A percentile compares a stretch with the other conserved stretches of the same genome.
Evolutionary conservation across 148 eudicot genomes (phyloP).

Genomic region (Rhododendron griersonianum): DNA sequence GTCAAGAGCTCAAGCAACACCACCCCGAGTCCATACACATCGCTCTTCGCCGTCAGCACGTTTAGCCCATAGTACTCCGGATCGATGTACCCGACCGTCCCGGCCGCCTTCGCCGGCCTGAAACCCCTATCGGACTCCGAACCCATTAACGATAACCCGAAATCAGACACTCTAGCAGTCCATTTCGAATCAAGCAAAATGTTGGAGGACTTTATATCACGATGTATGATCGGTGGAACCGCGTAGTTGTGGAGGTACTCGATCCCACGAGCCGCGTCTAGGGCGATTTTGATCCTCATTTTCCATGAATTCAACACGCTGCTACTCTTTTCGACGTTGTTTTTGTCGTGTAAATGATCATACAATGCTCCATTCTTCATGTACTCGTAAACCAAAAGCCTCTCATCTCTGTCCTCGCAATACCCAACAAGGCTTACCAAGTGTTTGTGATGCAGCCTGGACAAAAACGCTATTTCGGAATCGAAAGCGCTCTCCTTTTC

Average conservation of each 20-base stretch:
- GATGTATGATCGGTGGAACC: slow-evolving; percentile 87
- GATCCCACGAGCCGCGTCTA: slow-evolving; percentile 90
- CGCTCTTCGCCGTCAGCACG: slow-evolving; percentile 85
- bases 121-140: slow-evolving; percentile 53
- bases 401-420: slow-evolving; percentile 88
- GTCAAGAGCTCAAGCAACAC: slow-evolving; percentile 83
- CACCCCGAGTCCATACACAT: slow-evolving; percentile 91
- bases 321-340: slow-evolving; percentile 52
- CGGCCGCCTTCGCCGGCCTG: slow-evolving; percentile 69
- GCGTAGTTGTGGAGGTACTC: slow-evolving; percentile 96
- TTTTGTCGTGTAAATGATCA: slow-evolving; percentile 77
- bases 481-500: slow-evolving; percentile 91
- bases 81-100: slow-evolving; percentile 96
- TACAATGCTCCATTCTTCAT: slow-evolving; percentile 90
- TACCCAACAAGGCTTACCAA: slow-evolving; percentile 91
- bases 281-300: slow-evolving; percentile 68
- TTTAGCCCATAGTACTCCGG: slow-evolving; percentile 90
- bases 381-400: slow-evolving; percentile 81
- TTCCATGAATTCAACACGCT: slow-evolving; percentile 80
- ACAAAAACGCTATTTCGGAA: slow-evolving; percentile 78
- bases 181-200: slow-evolving; percentile 75
- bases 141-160: slow-evolving; percentile 79
- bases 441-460: slow-evolving; percentile 88
- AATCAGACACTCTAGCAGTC: slow-evolving; percentile 96
- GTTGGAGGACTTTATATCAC: slow-evolving; percentile 92